These are phyloP conservation scores for Puccinia hordei DNA, from an alignment of 1,284 basidiomycete genomes.

Conservation along the genomic window DNA sequence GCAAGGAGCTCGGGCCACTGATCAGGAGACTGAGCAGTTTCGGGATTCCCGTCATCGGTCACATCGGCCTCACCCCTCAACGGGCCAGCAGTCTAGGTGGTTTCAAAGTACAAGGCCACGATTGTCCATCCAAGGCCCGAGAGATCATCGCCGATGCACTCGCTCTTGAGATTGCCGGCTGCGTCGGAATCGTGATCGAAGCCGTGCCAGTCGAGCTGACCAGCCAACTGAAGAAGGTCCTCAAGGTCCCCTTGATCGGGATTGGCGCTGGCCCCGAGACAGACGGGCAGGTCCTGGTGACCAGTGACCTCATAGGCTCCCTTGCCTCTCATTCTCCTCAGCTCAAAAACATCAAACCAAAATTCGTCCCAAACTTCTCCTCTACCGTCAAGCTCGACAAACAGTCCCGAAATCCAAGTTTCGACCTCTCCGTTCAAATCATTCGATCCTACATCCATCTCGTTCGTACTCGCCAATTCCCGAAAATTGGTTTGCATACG, in stretches of 20 bases:
- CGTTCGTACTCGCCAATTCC: conserved; percentile 38
- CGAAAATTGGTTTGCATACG: conserved; percentile 39
- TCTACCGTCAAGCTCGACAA: not conserved
- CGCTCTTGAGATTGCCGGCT: conserved; percentile 79
- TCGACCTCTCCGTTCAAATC: conserved; percentile 27
- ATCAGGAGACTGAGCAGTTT: conserved; percentile 66
- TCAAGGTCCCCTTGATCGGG: conserved; percentile 83
- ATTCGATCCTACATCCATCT: conserved; percentile 21
- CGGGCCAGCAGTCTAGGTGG: conserved; percentile 79
- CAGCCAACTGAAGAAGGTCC: conserved; percentile 68
- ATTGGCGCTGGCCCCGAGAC: conserved; percentile 87
- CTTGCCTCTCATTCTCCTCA: conserved; percentile 58
- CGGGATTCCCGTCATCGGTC: conserved; percentile 93
- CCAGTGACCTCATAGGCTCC: conserved; percentile 83
- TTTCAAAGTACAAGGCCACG: conserved; percentile 84
- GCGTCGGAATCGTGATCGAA: conserved; percentile 83
- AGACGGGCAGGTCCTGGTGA: conserved; percentile 89
- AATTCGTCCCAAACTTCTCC: conserved; percentile 69
- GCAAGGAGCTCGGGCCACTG: conserved; percentile 53
- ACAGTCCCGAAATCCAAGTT: conserved; percentile 1
- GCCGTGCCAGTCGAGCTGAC: conserved; percentile 82
- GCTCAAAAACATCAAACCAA: conserved; percentile 66
- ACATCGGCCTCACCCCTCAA: conserved; percentile 90
- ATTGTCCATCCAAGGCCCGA: conserved; percentile 66
- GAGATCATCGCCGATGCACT: conserved; percentile 69